Conservation (phyloP, 2,329 filamentous ascomycete genomes). For the Paecilomyces niveus region DNA sequence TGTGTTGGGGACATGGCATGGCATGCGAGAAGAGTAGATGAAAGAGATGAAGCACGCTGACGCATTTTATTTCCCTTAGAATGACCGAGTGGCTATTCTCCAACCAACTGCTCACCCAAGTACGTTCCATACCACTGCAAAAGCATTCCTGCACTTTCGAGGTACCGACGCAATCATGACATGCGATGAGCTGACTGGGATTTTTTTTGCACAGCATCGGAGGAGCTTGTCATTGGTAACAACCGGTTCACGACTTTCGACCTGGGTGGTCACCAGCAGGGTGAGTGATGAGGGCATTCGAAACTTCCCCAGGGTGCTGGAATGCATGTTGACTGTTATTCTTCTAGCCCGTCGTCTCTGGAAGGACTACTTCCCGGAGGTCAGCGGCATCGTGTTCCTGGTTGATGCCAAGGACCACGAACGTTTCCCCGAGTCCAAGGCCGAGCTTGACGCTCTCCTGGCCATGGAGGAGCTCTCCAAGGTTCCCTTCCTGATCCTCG, state of each 20-base stretch:
- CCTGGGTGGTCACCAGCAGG: constrained; percentile 87
- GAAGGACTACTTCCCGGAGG: constrained; percentile 96
- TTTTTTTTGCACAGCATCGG: constrained; percentile 55
- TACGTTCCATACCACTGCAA: constrained; percentile 40
- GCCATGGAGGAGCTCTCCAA: constrained; percentile 95
- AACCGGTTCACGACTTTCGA: constrained; percentile 94
- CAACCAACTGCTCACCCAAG: constrained; percentile 88
- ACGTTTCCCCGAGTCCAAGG: constrained; percentile 89
- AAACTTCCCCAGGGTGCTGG: not conserved
- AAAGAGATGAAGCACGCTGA: constrained; percentile 7
- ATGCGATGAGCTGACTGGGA: constrained; percentile 4
- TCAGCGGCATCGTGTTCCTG: constrained; percentile 93
- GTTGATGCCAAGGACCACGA: constrained; percentile 97
- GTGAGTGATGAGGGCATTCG: constrained; percentile 36
- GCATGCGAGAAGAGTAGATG: not conserved
- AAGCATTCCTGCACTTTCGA: not conserved
- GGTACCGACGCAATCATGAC: not conserved
- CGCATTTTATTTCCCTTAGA: constrained; percentile 44
- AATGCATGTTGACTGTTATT: constrained; percentile 4
- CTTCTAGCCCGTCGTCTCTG: constrained; percentile 74
- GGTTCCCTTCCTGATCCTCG: constrained; percentile 91
- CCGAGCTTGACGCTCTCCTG: constrained; percentile 89
- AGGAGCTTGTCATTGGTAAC: constrained; percentile 87
- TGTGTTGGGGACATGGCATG: not conserved
- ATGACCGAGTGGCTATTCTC: constrained; percentile 85